A percentile compares a stretch with the other conserved stretches of the same genome.
phyloP scores from a whole-genome alignment of 2,329 filamentous ascomycete species.

The Lasiodiplodia hormozganensis region DNA sequence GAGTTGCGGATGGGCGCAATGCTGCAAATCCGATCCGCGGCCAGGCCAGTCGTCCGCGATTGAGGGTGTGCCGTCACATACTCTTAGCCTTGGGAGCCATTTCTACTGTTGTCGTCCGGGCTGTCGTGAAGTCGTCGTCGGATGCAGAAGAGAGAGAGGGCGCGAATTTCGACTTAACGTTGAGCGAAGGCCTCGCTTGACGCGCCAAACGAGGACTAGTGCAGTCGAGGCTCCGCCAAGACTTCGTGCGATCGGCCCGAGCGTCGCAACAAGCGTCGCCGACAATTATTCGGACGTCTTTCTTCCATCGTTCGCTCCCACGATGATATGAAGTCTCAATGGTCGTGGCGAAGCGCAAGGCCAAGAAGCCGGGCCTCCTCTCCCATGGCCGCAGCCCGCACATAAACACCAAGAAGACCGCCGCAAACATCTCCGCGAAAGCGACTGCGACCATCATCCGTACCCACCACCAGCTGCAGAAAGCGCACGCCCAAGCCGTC shows the following conservation, averaged over 20 bases:
- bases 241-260: neutral
- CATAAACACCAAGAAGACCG: slow-evolving; percentile 40
- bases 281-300: neutral
- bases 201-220: neutral
- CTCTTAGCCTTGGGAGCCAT: slow-evolving; percentile 48
- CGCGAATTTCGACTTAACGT: slow-evolving; percentile 24
- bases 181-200: slow-evolving; percentile 21
- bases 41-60: slow-evolving; percentile 13
- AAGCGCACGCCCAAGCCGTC: slow-evolving; percentile 60
- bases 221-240: slow-evolving; percentile 8
- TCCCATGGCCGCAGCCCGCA: slow-evolving; percentile 44
- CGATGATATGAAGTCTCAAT: slow-evolving; percentile 24
- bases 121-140: slow-evolving; percentile 37
- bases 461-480: slow-evolving; percentile 66
- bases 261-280: neutral
- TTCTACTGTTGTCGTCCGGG: slow-evolving; percentile 43
- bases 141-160: slow-evolving; percentile 29
- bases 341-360: slow-evolving; percentile 29
- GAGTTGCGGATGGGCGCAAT: slow-evolving; percentile 25
- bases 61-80: slow-evolving; percentile 35
- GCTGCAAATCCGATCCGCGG: slow-evolving; percentile 18
- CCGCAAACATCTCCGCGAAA: slow-evolving; percentile 59
- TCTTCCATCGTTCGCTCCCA: neutral
- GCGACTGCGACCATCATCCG: slow-evolving; percentile 65
- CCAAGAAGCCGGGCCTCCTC: slow-evolving; percentile 37